Conservation (phyloP, 176 grass and related monocot genomes). For the Chrysopogon serrulatus region DNA sequence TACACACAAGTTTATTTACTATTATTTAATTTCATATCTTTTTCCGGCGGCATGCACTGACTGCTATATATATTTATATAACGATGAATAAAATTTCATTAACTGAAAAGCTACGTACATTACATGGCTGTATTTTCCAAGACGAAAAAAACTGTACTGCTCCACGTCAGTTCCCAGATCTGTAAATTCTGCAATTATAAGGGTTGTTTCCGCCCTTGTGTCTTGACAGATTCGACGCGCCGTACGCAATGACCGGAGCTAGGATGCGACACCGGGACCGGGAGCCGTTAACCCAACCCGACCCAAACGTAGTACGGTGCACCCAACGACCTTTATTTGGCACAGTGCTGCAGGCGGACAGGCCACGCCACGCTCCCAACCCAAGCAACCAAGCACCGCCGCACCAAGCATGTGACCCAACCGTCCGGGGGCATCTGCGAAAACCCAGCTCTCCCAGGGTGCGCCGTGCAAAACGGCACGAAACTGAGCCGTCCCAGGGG, state of each 20-base stretch:
- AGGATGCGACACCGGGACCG: neutral
- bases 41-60: neutral
- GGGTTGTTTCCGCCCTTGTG: neutral
- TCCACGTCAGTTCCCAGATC: too few species aligned
- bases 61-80: neutral
- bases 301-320: neutral
- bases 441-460: neutral
- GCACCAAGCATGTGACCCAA: slow-evolving; percentile 34
- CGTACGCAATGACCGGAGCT: neutral
- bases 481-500: neutral
- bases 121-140: too few species aligned
- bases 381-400: slow-evolving; percentile 1
- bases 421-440: neutral
- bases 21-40: neutral
- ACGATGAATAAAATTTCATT: neutral
- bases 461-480: neutral
- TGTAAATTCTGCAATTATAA: neutral
- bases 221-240: neutral
- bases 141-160: neutral
- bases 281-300: neutral
- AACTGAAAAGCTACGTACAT: too few species aligned
- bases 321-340: neutral
- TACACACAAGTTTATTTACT: neutral
- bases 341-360: too few species aligned
- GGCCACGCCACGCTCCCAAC: slow-evolving; percentile 7